phyloP scores from a whole-genome alignment of 2,329 filamentous ascomycete genomes.

The Aureobasidium uvarum region DNA sequence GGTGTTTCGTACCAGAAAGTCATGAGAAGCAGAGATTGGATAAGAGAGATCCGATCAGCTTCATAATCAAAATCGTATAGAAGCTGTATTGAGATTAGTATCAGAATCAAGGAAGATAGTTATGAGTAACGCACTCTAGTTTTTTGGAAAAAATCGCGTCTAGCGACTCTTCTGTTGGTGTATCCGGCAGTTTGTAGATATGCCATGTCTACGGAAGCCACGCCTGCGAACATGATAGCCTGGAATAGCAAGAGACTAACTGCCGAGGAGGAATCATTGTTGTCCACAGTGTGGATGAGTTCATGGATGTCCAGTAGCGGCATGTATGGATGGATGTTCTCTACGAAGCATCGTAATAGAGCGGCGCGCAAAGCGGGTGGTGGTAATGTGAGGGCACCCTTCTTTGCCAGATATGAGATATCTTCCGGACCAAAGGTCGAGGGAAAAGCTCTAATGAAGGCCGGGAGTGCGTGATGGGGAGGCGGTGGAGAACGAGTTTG shows the following conservation, averaged over 20 bases:
- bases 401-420: slow-evolving; percentile 75
- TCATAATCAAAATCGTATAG: slow-evolving; percentile 97
- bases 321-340: slow-evolving; percentile 94
- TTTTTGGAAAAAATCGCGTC: slow-evolving; percentile 86
- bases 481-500: slow-evolving; percentile 26
- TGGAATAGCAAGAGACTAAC: slow-evolving; percentile 88
- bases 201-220: slow-evolving; percentile 81
- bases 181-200: slow-evolving; percentile 76
- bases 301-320: slow-evolving; percentile 71
- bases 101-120: neutral
- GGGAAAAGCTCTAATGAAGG: slow-evolving; percentile 79
- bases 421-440: slow-evolving; percentile 75
- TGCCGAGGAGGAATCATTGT: slow-evolving; percentile 65
- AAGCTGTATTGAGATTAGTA: slow-evolving; percentile 51
- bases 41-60: slow-evolving; percentile 79
- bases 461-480: slow-evolving; percentile 49
- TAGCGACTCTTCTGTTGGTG: slow-evolving; percentile 71
- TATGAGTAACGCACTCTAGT: slow-evolving; percentile 63
- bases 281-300: slow-evolving; percentile 60
- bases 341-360: slow-evolving; percentile 75
- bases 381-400: slow-evolving; percentile 80
- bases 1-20: slow-evolving; percentile 98
- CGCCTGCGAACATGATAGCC: slow-evolving; percentile 90
- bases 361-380: slow-evolving; percentile 69
- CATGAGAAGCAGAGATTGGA: slow-evolving; percentile 86